A percentile compares a stretch with the other conserved stretches of the same genome.
Conservation (phyloP, 1,284 basidiomycete genomes). For the Porogramme epimiltina region DNA sequence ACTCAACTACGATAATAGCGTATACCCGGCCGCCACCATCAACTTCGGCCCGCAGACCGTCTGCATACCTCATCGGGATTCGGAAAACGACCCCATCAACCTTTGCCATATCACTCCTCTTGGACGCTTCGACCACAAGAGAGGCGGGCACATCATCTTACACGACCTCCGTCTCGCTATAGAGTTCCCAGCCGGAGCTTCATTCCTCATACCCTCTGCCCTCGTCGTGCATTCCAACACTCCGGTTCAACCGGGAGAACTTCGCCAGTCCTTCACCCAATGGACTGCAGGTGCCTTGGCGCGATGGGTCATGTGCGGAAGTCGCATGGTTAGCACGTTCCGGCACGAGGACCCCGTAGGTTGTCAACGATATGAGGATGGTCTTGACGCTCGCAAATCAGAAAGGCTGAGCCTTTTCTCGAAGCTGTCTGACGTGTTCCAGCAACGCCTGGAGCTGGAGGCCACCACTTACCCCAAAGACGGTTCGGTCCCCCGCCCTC, state of each 20-base stretch:
- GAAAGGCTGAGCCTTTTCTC: too few species aligned
- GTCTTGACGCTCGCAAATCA: too few species aligned
- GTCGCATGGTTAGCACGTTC: not conserved
- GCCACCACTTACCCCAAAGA: too few species aligned
- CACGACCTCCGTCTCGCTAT: constrained; percentile 26
- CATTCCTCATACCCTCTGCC: constrained; percentile 32
- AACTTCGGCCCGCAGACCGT: constrained; percentile 24
- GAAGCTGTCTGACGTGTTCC: too few species aligned
- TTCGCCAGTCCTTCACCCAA: constrained; percentile 24
- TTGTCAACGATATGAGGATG: too few species aligned
- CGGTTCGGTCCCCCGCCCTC: too few species aligned
- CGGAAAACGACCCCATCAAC: constrained; percentile 21
- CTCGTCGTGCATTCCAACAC: constrained; percentile 30
- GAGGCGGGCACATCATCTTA: constrained; percentile 31
- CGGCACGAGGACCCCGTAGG: too few species aligned
- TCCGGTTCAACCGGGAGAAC: constrained; percentile 20
- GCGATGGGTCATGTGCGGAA: constrained; percentile 27
- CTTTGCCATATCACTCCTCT: constrained; percentile 28
- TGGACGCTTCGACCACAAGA: constrained; percentile 24
- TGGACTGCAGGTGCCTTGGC: constrained; percentile 28
- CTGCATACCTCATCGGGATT: constrained; percentile 19
- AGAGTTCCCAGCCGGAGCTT: constrained; percentile 25
- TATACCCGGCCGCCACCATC: constrained; percentile 12
- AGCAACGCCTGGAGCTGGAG: too few species aligned
- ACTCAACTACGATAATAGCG: too few species aligned